A percentile compares a stretch with the other conserved stretches of the same genome.
phyloP scores from a whole-genome alignment of 1,139 yeast species.

The Geotrichum bryndzae region DNA sequence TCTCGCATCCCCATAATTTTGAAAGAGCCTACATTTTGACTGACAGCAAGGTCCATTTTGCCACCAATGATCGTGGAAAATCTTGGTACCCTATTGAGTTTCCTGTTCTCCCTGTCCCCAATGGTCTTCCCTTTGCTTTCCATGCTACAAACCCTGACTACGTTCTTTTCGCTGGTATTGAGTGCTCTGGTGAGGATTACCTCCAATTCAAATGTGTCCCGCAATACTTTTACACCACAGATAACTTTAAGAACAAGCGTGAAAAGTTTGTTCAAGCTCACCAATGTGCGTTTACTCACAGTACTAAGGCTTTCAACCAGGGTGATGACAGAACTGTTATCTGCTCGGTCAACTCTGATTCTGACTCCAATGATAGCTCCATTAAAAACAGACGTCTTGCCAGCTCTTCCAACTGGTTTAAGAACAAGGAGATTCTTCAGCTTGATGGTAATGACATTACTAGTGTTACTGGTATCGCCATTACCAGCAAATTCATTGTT shows the following conservation, averaged over 20 bases:
- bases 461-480: slow-evolving; percentile 44
- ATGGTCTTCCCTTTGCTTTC: slow-evolving; percentile 31
- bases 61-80: slow-evolving; percentile 53
- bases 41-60: slow-evolving; percentile 40
- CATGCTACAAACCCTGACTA: slow-evolving; percentile 42
- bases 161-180: slow-evolving; percentile 39
- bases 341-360: slow-evolving; percentile 44
- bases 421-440: slow-evolving; percentile 34
- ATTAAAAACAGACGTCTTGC: slow-evolving; percentile 42
- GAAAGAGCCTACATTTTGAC: slow-evolving; percentile 50
- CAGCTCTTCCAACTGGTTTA: slow-evolving; percentile 52
- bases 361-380: slow-evolving; percentile 40
- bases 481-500: slow-evolving; percentile 49
- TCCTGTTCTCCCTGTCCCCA: slow-evolving; percentile 25
- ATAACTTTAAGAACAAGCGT: slow-evolving; percentile 47
- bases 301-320: slow-evolving; percentile 38
- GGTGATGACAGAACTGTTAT: slow-evolving; percentile 44
- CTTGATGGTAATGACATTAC: slow-evolving; percentile 31
- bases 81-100: slow-evolving; percentile 48
- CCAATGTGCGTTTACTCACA: slow-evolving; percentile 50
- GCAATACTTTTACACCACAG: slow-evolving; percentile 45
- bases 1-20: slow-evolving; percentile 43
- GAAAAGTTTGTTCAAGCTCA: slow-evolving; percentile 32
- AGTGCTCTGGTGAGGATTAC: slow-evolving; percentile 36
- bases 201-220: slow-evolving; percentile 35